phyloP scores from a whole-genome alignment of 2,329 filamentous ascomycete species.

The Arthrinium puccinioides region DNA sequence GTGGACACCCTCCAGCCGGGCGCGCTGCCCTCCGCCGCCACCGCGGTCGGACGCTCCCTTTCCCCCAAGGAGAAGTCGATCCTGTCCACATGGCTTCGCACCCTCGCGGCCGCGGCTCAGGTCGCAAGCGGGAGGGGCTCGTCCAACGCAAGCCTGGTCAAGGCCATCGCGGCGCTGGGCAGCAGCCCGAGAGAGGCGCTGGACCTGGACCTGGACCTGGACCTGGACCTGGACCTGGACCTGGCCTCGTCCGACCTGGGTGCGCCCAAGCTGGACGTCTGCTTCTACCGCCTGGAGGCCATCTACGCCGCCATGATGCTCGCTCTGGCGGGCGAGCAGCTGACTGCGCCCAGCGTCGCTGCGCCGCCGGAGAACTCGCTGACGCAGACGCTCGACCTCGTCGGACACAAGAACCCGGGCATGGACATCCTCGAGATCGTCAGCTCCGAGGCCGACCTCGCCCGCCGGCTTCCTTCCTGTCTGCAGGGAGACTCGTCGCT shows the following conservation, averaged over 20 bases:
- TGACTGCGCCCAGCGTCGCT: too few relatives aligned
- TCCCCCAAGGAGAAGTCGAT: constrained; percentile 6
- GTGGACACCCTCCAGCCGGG: constrained; percentile 1
- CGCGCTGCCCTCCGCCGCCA: constrained; percentile 5
- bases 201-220: too few relatives aligned
- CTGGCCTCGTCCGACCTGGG: constrained; percentile 5
- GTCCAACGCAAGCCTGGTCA: neutral
- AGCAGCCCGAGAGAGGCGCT: too few relatives aligned
- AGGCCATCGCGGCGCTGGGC: neutral
- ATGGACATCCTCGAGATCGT: constrained; percentile 8
- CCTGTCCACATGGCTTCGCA: constrained; percentile 4
- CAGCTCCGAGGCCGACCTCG: constrained; percentile 6
- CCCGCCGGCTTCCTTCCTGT: constrained; percentile 4
- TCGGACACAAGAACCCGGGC: constrained; percentile 9
- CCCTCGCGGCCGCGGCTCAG: constrained; percentile 2
- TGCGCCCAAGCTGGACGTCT: neutral
- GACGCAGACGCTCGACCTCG: constrained; percentile 5
- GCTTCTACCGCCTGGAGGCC: constrained; percentile 6
- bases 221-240: too few relatives aligned
- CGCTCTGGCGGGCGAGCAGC: too few relatives aligned
- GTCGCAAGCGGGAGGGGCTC: neutral
- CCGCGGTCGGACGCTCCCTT: constrained; percentile 4
- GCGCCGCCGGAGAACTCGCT: constrained; percentile 3
- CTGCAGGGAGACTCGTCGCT: constrained; percentile 6
- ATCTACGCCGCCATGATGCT: constrained; percentile 8